A percentile compares a stretch with the other conserved stretches of the same genome.
Conservation (phyloP, 495 filamentous ascomycete genomes). For the Xylaria flabelliformis region DNA sequence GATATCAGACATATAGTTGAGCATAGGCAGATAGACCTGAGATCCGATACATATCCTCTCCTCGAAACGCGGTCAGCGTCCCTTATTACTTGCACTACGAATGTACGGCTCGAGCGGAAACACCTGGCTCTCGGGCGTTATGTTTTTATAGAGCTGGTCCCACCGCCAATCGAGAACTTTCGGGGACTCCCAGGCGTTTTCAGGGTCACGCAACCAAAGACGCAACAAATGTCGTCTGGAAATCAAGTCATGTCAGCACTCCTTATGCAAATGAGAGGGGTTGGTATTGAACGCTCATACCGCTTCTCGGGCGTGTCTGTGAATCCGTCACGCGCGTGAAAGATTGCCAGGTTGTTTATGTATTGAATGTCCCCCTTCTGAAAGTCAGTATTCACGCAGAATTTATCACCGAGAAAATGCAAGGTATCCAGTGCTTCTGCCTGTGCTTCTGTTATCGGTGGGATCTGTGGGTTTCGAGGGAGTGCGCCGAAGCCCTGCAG, state of each 20-base stretch:
- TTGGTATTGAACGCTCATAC: slow-evolving; percentile 42
- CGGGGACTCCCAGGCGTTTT: slow-evolving; percentile 63
- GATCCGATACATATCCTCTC: neutral
- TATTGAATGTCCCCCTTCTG: slow-evolving; percentile 61
- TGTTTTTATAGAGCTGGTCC: slow-evolving; percentile 59
- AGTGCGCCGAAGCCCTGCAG: slow-evolving; percentile 55
- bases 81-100: slow-evolving; percentile 48
- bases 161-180: slow-evolving; percentile 53
- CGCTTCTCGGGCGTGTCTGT: slow-evolving; percentile 52
- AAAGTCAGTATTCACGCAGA: slow-evolving; percentile 59
- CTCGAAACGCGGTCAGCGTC: slow-evolving; percentile 23
- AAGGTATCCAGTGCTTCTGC: slow-evolving; percentile 71
- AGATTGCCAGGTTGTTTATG: slow-evolving; percentile 59
- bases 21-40: neutral
- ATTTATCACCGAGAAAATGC: slow-evolving; percentile 65
- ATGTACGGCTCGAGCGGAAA: slow-evolving; percentile 63
- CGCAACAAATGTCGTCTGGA: slow-evolving; percentile 62
- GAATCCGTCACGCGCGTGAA: slow-evolving; percentile 58
- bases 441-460: slow-evolving; percentile 68
- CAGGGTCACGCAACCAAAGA: slow-evolving; percentile 64
- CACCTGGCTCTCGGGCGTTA: slow-evolving; percentile 55
- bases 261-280: slow-evolving; percentile 6
- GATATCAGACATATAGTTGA: neutral
- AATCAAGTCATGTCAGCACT: slow-evolving; percentile 23
- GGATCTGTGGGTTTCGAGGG: slow-evolving; percentile 58